These are phyloP conservation scores for Diversispora eburnea DNA, from an alignment of 192 early-diverging fungal genomes.

Conservation along the genomic window DNA sequence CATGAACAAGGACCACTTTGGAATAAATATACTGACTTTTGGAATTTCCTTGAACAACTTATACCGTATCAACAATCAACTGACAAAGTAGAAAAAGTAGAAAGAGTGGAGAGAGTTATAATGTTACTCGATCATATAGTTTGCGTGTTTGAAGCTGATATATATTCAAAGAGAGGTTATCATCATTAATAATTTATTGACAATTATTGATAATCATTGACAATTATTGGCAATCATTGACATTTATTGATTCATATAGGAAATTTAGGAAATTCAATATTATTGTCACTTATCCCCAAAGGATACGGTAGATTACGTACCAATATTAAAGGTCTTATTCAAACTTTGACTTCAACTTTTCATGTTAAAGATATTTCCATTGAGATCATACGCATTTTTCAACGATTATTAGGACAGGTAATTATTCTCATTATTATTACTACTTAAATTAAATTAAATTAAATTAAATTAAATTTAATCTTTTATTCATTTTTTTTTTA, in stretches of 20 bases:
- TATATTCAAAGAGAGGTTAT: constrained; percentile 12
- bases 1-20: constrained; percentile 2
- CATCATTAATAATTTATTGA: background rate
- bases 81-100: background rate
- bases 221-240: background rate
- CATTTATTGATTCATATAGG: background rate
- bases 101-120: background rate
- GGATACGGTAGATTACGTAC: background rate
- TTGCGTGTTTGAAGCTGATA: constrained; percentile 3
- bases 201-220: background rate
- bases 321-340: constrained; percentile 6
- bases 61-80: background rate
- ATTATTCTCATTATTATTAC: background rate
- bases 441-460: background rate
- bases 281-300: constrained; percentile 9
- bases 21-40: constrained; percentile 10
- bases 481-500: background rate
- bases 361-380: background rate
- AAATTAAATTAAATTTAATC: background rate
- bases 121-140: constrained; percentile 14
- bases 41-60: constrained; percentile 14
- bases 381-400: background rate
- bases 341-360: constrained; percentile 1
- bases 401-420: constrained; percentile 22
- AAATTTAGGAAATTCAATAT: background rate